Percentiles rank a stretch among this genome's conserved stretches.
Conservation (phyloP, 2,329 filamentous ascomycete genomes). For the Balansia obtecta region DNA sequence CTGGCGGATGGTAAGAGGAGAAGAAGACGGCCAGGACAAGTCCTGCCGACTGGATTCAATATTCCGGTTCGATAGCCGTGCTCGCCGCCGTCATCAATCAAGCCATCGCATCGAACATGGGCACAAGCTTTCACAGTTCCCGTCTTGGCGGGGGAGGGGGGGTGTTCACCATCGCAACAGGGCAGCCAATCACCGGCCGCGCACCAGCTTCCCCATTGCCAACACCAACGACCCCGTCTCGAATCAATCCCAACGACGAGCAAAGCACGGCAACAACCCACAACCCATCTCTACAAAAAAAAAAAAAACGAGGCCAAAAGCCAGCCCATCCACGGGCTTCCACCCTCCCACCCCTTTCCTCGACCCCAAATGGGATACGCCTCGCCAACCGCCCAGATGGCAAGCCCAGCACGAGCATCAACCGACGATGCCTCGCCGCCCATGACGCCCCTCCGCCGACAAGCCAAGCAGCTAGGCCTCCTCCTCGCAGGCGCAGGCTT, state of each 20-base stretch:
- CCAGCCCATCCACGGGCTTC: no score
- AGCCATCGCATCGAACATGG: no score
- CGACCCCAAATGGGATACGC: constrained; percentile 1
- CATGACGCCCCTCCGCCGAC: constrained; percentile 30
- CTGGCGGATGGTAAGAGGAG: no score
- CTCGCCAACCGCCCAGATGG: constrained; percentile 2
- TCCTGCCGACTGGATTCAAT: no score
- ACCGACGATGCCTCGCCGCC: constrained; percentile 15
- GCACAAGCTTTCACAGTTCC: no score
- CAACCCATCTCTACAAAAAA: no score
- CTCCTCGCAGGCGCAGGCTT: constrained; percentile 67
- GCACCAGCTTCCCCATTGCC: background rate
- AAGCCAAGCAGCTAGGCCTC: constrained; percentile 50
- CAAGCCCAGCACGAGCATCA: constrained; percentile 5
- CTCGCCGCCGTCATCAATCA: no score
- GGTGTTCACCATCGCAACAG: no score
- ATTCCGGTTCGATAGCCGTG: no score
- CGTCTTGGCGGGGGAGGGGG: background rate
- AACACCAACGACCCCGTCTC: background rate
- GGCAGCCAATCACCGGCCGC: background rate
- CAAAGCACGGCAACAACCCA: no score
- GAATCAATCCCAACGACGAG: background rate
- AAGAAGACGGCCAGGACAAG: no score
- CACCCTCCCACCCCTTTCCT: background rate
- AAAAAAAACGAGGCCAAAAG: no score